These are phyloP conservation scores for Globisporangium uncinulatum DNA, from an alignment of 352 stramenopile genomes.

Conservation along the genomic window DNA sequence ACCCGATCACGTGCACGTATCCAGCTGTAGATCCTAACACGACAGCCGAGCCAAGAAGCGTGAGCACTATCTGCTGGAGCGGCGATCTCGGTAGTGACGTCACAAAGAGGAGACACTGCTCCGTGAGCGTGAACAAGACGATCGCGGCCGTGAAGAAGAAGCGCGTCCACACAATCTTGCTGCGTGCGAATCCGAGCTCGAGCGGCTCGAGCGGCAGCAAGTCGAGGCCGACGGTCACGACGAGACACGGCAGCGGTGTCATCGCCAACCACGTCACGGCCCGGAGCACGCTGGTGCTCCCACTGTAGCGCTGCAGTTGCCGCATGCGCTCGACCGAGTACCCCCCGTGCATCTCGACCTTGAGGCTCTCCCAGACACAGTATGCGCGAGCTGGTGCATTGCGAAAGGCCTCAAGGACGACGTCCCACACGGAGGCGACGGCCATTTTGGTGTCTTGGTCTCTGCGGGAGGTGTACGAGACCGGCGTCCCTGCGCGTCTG, in stretches of 20 bases:
- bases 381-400: too few relatives aligned
- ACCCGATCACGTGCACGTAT: slow-evolving; percentile 7
- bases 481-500: too few relatives aligned
- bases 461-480: too few relatives aligned
- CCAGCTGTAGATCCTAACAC: background rate
- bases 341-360: slow-evolving; percentile 18
- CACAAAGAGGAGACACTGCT: background rate
- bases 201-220: slow-evolving; percentile 1
- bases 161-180: background rate
- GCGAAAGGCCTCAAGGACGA: too few relatives aligned
- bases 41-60: background rate
- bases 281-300: background rate
- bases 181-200: background rate
- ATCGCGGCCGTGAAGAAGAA: background rate
- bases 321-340: slow-evolving; percentile 17
- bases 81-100: background rate
- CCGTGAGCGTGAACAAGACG: background rate
- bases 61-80: background rate
- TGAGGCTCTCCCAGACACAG: background rate
- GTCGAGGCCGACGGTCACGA: background rate
- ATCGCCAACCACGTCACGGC: background rate
- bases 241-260: background rate
- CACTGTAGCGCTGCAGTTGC: background rate
- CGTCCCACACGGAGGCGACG: too few relatives aligned
- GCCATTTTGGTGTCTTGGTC: too few relatives aligned